Conservation (phyloP, 2,329 filamentous ascomycete species). For the Botrytis cinerea region DNA sequence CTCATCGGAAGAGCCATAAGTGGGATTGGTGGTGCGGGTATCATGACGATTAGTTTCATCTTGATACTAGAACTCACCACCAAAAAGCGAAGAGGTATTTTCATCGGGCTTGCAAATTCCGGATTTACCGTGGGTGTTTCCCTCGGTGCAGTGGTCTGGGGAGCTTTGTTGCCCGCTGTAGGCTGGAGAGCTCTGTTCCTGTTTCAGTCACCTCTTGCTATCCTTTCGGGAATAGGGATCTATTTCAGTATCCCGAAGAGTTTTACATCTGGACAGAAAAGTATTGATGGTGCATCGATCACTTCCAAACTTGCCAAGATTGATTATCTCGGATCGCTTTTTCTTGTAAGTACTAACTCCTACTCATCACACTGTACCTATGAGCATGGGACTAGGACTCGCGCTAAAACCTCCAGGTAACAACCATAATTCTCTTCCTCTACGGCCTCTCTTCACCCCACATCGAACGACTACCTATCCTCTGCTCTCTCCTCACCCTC, state of each 20-base stretch:
- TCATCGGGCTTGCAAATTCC: slow-evolving; percentile 72
- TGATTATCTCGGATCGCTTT: slow-evolving; percentile 72
- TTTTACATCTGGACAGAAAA: slow-evolving; percentile 43
- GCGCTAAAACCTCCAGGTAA: slow-evolving; percentile 49
- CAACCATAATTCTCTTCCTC: slow-evolving; percentile 70
- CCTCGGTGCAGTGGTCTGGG: slow-evolving; percentile 69
- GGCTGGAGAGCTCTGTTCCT: slow-evolving; percentile 79
- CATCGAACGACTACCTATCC: slow-evolving; percentile 60
- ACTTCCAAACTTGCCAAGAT: slow-evolving; percentile 61
- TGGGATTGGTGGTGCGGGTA: slow-evolving; percentile 69
- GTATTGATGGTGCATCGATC: slow-evolving; percentile 44
- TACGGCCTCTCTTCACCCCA: slow-evolving; percentile 66
- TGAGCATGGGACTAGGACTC: neutral
- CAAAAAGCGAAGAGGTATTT: slow-evolving; percentile 67
- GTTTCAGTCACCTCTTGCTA: slow-evolving; percentile 65
- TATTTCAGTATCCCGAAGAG: slow-evolving; percentile 64
- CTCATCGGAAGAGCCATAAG: slow-evolving; percentile 67
- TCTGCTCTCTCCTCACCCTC: slow-evolving; percentile 56
- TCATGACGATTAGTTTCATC: slow-evolving; percentile 73
- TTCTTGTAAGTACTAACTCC: slow-evolving; percentile 53
- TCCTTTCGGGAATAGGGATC: slow-evolving; percentile 62
- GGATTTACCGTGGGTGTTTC: slow-evolving; percentile 72
- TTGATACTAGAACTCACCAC: slow-evolving; percentile 73
- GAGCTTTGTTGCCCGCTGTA: slow-evolving; percentile 60
- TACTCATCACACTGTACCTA: neutral